Evolutionary conservation across 139 green algal genomes (phyloP).

Genomic region (Picochlorum sp.): DNA sequence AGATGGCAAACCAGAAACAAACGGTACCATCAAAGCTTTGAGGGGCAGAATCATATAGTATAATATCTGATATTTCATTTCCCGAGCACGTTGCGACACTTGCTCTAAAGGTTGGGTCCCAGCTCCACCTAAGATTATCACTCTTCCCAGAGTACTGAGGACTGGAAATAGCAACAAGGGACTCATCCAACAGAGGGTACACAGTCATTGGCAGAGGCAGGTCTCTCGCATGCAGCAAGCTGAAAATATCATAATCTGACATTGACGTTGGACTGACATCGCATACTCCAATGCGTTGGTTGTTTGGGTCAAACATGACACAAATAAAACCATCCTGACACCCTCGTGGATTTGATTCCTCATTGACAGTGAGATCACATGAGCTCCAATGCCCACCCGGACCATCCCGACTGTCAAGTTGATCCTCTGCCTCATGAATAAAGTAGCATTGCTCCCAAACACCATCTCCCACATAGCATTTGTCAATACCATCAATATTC

Average conservation of each 20-base stretch:
- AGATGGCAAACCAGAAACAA: too few relatives aligned
- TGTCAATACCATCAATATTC: background rate
- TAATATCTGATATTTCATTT: too few relatives aligned
- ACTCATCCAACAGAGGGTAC: slow-evolving; percentile 19
- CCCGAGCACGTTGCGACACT: too few relatives aligned
- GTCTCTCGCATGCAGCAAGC: too few relatives aligned
- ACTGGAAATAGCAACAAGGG: slow-evolving; percentile 3
- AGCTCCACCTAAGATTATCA: too few relatives aligned
- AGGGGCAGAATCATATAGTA: too few relatives aligned
- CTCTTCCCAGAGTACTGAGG: slow-evolving; percentile 9
- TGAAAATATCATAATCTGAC: too few relatives aligned
- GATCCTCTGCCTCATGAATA: background rate
- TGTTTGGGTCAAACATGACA: background rate
- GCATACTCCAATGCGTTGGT: slow-evolving; percentile 1
- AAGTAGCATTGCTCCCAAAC: background rate
- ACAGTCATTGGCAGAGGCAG: slow-evolving; percentile 9
- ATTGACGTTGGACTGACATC: background rate
- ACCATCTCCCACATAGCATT: background rate
- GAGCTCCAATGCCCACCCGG: background rate
- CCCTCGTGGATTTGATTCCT: background rate
- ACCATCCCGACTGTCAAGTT: background rate
- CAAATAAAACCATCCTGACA: slow-evolving; percentile 6
- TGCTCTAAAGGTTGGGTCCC: too few relatives aligned
- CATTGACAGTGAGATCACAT: background rate
- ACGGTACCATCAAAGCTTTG: too few relatives aligned